Percentiles rank a stretch among this genome's conserved stretches.
phyloP scores from a whole-genome alignment of 352 stramenopile species.

The Phytophthora agathidicida region DNA sequence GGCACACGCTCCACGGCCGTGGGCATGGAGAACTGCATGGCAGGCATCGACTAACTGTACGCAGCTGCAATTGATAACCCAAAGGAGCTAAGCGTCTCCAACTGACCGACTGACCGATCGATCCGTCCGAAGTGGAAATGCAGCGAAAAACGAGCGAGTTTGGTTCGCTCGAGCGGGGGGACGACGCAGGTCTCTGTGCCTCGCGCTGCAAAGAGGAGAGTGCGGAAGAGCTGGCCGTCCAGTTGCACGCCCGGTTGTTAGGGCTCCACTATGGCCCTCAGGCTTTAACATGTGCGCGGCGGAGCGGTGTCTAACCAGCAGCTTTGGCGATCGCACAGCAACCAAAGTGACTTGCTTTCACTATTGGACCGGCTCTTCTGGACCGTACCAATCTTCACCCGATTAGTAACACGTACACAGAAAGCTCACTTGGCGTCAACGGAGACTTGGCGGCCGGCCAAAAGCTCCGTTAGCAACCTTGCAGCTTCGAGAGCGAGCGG shows the following conservation, averaged over 20 bases:
- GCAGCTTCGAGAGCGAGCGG: no score
- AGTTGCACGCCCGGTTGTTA: conserved; percentile 26
- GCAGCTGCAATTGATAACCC: neutral
- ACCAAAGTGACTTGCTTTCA: conserved; percentile 16
- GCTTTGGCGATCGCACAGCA: conserved; percentile 14
- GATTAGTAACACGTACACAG: conserved; percentile 17
- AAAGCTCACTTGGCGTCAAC: conserved; percentile 25
- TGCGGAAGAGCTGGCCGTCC: conserved; percentile 27
- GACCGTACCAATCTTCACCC: conserved; percentile 20
- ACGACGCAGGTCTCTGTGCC: conserved; percentile 21
- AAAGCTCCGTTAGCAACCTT: conserved; percentile 1
- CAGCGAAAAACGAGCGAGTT: conserved; percentile 8
- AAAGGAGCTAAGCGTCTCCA: neutral
- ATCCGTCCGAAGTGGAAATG: conserved; percentile 27
- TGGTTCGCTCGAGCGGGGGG: conserved; percentile 4
- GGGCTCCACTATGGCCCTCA: no score
- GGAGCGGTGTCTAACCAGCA: conserved; percentile 19
- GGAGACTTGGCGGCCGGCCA: neutral
- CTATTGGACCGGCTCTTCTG: conserved; percentile 33
- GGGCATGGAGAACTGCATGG: conserved; percentile 50
- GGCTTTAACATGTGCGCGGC: conserved; percentile 20
- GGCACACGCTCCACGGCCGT: conserved; percentile 60
- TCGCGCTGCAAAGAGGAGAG: conserved; percentile 33
- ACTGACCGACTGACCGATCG: conserved; percentile 4
- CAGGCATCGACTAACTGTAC: neutral